These are phyloP conservation scores for Fragaria vesca DNA, from an alignment of 306 rosid species.

Conservation along the genomic window DNA sequence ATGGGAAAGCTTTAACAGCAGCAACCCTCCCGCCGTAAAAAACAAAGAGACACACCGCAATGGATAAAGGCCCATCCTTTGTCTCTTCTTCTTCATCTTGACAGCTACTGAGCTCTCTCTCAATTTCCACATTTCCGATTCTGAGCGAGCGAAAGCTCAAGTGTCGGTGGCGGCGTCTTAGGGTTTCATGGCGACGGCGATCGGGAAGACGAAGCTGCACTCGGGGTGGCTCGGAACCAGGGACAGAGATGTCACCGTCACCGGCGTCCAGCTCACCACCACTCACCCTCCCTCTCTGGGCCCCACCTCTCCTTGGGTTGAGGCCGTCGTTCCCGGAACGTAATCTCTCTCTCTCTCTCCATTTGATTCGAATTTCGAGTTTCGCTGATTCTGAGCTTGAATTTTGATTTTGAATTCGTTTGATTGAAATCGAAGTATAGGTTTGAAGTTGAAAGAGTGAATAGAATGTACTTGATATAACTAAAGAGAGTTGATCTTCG, in stretches of 20 bases:
- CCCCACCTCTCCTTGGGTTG: constrained; percentile 72
- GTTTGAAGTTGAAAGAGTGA: not conserved
- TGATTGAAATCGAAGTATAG: not conserved
- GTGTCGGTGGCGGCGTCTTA: not conserved
- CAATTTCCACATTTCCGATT: not conserved
- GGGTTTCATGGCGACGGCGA: constrained; percentile 32
- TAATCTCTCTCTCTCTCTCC: constrained; percentile 35
- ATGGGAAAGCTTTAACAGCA: not conserved
- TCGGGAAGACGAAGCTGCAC: constrained; percentile 51
- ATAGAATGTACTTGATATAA: not conserved
- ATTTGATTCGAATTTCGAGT: not conserved
- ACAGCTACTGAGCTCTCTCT: not conserved
- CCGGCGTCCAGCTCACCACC: constrained; percentile 79
- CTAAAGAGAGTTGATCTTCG: not conserved
- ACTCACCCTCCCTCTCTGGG: constrained; percentile 63
- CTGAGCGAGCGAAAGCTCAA: not conserved
- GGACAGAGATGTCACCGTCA: constrained; percentile 61
- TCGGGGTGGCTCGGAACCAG: constrained; percentile 89
- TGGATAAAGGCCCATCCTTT: not conserved
- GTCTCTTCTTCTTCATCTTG: not conserved
- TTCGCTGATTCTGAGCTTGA: not conserved
- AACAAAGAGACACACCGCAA: not conserved
- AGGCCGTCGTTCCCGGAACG: constrained; percentile 95
- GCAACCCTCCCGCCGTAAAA: not conserved
- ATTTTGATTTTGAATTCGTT: not conserved